Evolutionary conservation across 2,329 filamentous ascomycete genomes (phyloP), one percentile per base, ranked within the genome.

Genomic region (Apiospora marii): DNA sequence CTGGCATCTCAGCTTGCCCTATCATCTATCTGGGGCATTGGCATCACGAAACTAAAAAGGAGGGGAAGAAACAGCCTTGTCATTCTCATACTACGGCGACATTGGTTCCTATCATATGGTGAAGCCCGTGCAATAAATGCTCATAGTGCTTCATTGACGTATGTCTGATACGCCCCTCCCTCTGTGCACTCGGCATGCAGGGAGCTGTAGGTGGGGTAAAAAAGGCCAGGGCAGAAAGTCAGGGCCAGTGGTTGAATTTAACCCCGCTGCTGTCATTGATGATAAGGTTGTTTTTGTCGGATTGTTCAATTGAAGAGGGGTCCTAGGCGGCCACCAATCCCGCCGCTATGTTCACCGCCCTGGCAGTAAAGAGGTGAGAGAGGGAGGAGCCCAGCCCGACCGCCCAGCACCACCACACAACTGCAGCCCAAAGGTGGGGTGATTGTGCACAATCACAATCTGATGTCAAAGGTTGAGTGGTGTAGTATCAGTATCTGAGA

Each of bases 351-450:
- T 61, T 61, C 53, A 61, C 53, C 53, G 53, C 53, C 51, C 53
- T 61, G 53, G 53, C 53, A 61, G 27, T 61, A 61, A 61, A 61
- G 53, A 61, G 53, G 27, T 37, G n/a, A n/a, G n/a, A n/a, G n/a
- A n/a, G n/a, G n/a, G 53, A 61, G 51, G 53, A 61, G 51, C 3
- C 14, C 27, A 58, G 51, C 53, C 53, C 27, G 24, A 61, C 53
- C 27, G 16, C 30, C 27, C 53, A 61, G 16, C 58, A 64, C 30
- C 53, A 22, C 27, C 53, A 61, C 30, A 64, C 30, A 64, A 64
- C 58, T 13, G 22, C 58, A 41, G 58, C 58, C 58, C 58, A 64
- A 64, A 64, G 58, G 58, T 64, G 58, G 58, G 58, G 58, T 64
- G 53, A 34, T 61, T 61, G 53, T 61, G 30, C 53, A 61, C 53